These are phyloP conservation scores for Sungouiozyma intestinalis DNA, from an alignment of 805 yeast genomes.

Conservation along the genomic window DNA sequence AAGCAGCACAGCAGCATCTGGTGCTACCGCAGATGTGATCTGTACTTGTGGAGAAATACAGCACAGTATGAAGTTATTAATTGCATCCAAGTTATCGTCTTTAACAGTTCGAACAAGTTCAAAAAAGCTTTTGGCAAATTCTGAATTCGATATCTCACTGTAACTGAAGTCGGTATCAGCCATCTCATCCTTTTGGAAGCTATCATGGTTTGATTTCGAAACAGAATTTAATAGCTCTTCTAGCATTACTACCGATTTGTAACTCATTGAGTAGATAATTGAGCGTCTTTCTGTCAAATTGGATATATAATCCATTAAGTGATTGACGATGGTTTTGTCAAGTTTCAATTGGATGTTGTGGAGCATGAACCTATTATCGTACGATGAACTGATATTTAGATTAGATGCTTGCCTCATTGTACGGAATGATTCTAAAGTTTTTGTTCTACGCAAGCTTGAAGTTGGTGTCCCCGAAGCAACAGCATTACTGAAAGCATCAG, in stretches of 20 bases:
- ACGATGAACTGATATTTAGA: conserved; percentile 25
- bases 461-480: conserved; percentile 1
- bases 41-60: conserved; percentile 57
- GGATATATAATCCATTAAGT: conserved; percentile 37
- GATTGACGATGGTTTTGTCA: conserved; percentile 41
- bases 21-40: conserved; percentile 36
- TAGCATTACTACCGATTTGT: conserved; percentile 40
- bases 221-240: conserved; percentile 30
- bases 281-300: conserved; percentile 35
- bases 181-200: conserved; percentile 11
- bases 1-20: conserved; percentile 39
- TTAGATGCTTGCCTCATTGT: conserved; percentile 24
- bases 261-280: conserved; percentile 36
- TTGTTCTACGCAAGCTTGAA: conserved; percentile 9
- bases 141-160: conserved; percentile 16
- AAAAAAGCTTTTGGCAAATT: conserved; percentile 36
- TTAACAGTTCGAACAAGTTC: conserved; percentile 35
- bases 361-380: conserved; percentile 48
- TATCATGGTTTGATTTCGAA: conserved; percentile 6
- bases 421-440: conserved; percentile 24
- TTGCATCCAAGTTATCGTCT: conserved; percentile 32
- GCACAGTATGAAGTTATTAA: conserved; percentile 42
- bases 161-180: neutral
- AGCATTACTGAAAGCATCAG: conserved; percentile 9
- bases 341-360: conserved; percentile 48